Conservation (phyloP, 257 asterid genomes). For the Ilex asprella region DNA sequence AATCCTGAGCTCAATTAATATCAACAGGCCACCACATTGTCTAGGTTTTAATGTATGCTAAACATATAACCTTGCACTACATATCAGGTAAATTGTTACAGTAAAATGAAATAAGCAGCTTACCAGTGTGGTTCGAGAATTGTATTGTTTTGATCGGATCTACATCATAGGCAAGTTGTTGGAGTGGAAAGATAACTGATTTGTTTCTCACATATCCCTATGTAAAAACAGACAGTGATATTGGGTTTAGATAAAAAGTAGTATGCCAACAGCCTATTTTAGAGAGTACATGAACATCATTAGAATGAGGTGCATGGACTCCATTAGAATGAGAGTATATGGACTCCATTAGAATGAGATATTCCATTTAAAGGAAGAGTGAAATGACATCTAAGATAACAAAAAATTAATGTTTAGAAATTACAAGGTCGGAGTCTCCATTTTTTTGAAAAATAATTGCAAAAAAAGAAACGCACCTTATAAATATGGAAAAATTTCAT, state of each 20-base stretch:
- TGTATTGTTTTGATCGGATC: slow-evolving; percentile 96
- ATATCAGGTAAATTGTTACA: slow-evolving; percentile 35
- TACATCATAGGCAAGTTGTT: slow-evolving; percentile 88
- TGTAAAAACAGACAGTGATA: slow-evolving; percentile 4
- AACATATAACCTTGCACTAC: slow-evolving; percentile 38
- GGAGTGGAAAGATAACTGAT: slow-evolving; percentile 96
- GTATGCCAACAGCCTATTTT: slow-evolving; percentile 6
- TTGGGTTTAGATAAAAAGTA: slow-evolving; percentile 14
- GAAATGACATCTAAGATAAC: too few relatives aligned
- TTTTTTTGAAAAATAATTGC: too few relatives aligned
- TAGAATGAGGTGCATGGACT: too few relatives aligned
- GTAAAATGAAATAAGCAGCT: slow-evolving; percentile 51
- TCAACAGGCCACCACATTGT: slow-evolving; percentile 2
- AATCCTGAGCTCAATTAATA: slow-evolving; percentile 18
- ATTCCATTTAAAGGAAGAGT: too few relatives aligned
- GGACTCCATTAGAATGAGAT: too few relatives aligned
- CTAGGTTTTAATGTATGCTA: slow-evolving; percentile 18
- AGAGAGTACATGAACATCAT: too few relatives aligned
- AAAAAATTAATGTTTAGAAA: too few relatives aligned
- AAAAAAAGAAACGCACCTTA: too few relatives aligned
- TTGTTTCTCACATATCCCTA: slow-evolving; percentile 99
- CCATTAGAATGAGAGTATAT: too few relatives aligned
- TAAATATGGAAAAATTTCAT: too few relatives aligned
- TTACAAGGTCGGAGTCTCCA: too few relatives aligned
- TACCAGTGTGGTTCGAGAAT: slow-evolving; percentile 99